Conservation (phyloP, 2,329 filamentous ascomycete species). For the Neopestalotiopsis sp. region DNA sequence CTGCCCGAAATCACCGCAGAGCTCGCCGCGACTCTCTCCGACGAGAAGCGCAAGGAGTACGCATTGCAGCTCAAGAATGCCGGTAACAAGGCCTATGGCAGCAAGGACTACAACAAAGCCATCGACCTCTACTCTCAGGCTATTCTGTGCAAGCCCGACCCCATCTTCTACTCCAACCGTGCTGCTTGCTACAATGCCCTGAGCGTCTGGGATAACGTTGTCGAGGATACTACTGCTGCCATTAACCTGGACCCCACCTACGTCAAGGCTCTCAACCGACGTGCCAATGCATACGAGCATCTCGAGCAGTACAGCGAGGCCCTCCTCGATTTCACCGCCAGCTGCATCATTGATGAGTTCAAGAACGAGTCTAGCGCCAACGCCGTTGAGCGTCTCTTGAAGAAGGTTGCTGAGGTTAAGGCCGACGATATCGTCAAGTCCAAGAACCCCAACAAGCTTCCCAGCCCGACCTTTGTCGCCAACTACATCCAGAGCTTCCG, state of each 20-base stretch:
- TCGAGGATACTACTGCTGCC: slow-evolving; percentile 95
- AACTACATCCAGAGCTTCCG: slow-evolving; percentile 99
- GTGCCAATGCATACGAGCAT: slow-evolving; percentile 96
- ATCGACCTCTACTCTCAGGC: slow-evolving; percentile 96
- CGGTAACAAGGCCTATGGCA: slow-evolving; percentile 94
- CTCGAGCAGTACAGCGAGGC: slow-evolving; percentile 90
- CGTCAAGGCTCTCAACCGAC: slow-evolving; percentile 95
- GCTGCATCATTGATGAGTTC: slow-evolving; percentile 98
- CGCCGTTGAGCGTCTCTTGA: slow-evolving; percentile 89
- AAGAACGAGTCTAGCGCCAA: slow-evolving; percentile 88
- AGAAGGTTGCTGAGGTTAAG: slow-evolving; percentile 96
- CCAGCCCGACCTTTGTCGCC: slow-evolving; percentile 94
- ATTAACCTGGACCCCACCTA: slow-evolving; percentile 94
- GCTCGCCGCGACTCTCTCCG: slow-evolving; percentile 56
- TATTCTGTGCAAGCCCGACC: slow-evolving; percentile 95
- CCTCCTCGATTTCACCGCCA: slow-evolving; percentile 95
- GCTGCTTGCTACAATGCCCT: slow-evolving; percentile 97
- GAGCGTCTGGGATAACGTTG: slow-evolving; percentile 91
- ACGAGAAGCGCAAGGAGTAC: slow-evolving; percentile 81
- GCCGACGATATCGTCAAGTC: slow-evolving; percentile 84
- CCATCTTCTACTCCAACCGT: slow-evolving; percentile 98
- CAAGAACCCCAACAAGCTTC: slow-evolving; percentile 85
- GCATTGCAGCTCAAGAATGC: slow-evolving; percentile 92
- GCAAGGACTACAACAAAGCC: slow-evolving; percentile 90
- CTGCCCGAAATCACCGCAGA: slow-evolving; percentile 70